A percentile compares a stretch with the other conserved stretches of the same genome.
Conservation (phyloP, 805 yeast species). For the Candida mattraensis region DNA sequence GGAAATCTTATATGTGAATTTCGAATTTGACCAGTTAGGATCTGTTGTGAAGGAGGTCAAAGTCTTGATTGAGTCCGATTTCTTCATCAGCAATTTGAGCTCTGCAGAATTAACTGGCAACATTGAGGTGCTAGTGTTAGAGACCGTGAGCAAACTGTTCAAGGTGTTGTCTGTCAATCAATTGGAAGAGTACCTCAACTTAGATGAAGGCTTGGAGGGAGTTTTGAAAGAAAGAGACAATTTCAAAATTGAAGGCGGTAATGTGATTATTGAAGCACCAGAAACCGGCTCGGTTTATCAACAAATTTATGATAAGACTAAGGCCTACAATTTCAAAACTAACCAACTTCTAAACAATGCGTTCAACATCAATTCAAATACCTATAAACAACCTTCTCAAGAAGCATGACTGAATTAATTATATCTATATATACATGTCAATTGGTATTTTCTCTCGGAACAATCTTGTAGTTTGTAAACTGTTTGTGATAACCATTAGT, state of each 20-base stretch:
- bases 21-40: conserved; percentile 56
- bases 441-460: conserved; percentile 30
- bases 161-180: conserved; percentile 22
- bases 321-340: conserved; percentile 59
- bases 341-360: conserved; percentile 54
- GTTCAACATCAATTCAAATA: conserved; percentile 24
- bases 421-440: conserved; percentile 11
- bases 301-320: conserved; percentile 67
- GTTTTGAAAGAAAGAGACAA: conserved; percentile 16
- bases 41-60: conserved; percentile 47
- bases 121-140: conserved; percentile 24
- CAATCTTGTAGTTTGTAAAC: conserved; percentile 30
- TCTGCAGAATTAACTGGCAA: conserved; percentile 23
- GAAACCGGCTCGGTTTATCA: conserved; percentile 60
- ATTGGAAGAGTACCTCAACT: conserved; percentile 18
- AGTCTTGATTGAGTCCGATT: conserved; percentile 51
- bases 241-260: conserved; percentile 48
- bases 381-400: conserved; percentile 13
- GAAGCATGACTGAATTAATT: conserved; percentile 7
- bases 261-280: conserved; percentile 51
- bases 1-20: conserved; percentile 54
- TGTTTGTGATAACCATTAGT: conserved; percentile 33
- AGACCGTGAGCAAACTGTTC: conserved; percentile 28
- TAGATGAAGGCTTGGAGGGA: conserved; percentile 26
- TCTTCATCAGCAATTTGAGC: conserved; percentile 51